Percentiles rank a stretch among this genome's conserved stretches.
Conservation (phyloP, 225 moss, liverwort and hornwort species). For the Sphagnum contortum region DNA sequence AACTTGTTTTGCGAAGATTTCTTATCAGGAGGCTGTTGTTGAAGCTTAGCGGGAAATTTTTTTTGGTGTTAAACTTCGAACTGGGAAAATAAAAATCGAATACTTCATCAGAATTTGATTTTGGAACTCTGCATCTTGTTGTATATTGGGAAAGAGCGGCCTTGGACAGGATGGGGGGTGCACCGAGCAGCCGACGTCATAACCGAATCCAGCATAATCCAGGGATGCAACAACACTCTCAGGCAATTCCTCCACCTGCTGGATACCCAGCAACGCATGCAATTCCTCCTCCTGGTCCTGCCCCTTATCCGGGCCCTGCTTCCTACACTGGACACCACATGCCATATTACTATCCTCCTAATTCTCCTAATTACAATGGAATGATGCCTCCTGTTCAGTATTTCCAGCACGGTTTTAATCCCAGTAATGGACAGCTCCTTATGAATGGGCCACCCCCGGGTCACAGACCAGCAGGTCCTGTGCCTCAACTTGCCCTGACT, state of each 20-base stretch:
- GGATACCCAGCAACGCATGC: constrained; percentile 37
- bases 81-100: too few species aligned
- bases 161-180: constrained; percentile 52
- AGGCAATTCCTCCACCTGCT: constrained; percentile 35
- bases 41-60: too few species aligned
- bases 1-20: too few species aligned
- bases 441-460: constrained; percentile 51
- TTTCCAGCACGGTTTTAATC: constrained; percentile 36
- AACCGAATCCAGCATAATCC: constrained; percentile 42
- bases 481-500: constrained; percentile 3
- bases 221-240: constrained; percentile 24
- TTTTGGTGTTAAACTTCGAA: too few species aligned
- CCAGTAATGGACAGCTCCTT: constrained; percentile 70
- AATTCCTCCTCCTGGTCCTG: constrained; percentile 29
- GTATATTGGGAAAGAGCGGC: too few species aligned
- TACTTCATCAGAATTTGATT: too few species aligned
- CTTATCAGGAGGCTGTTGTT: too few species aligned
- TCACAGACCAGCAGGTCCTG: constrained; percentile 12
- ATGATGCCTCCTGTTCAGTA: constrained; percentile 23
- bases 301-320: constrained; percentile 14
- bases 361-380: constrained; percentile 47
- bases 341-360: constrained; percentile 42
- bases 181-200: constrained; percentile 51
- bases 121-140: too few species aligned
- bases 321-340: constrained; percentile 19